Percentiles rank a stretch among this genome's conserved stretches.
Evolutionary conservation across 306 rosid species (phyloP).

Genomic region (Hippophae rhamnoides): DNA sequence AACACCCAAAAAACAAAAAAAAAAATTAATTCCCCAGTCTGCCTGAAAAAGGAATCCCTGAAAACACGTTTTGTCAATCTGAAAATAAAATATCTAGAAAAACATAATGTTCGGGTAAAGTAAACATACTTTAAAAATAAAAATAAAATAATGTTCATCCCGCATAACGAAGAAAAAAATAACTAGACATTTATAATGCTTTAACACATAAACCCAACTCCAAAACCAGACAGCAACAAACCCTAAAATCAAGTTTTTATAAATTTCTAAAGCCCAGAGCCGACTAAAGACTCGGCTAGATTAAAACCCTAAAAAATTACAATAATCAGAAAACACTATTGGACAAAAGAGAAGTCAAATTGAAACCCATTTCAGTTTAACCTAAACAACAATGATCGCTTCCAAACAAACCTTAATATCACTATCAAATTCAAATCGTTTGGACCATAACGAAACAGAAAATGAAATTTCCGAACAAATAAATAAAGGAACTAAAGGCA

Average conservation of each 20-base stretch:
- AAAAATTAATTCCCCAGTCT: conserved; percentile 13
- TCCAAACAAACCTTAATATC: conserved; percentile 26
- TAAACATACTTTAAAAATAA: not conserved
- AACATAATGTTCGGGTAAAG: conserved; percentile 6
- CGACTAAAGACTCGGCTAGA: conserved; percentile 17
- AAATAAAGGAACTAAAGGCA: conserved; percentile 12
- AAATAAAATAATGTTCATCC: too few species aligned
- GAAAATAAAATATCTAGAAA: not conserved
- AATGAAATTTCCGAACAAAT: not conserved
- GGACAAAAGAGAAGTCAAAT: conserved; percentile 14
- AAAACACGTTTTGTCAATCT: not conserved
- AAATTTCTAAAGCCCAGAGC: not conserved
- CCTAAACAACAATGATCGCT: conserved; percentile 29
- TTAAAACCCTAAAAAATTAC: conserved; percentile 17
- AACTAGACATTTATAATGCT: conserved; percentile 8
- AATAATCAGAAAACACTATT: conserved; percentile 21
- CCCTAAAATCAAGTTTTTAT: conserved; percentile 23
- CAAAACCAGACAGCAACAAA: conserved; percentile 24
- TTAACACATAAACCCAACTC: conserved; percentile 33
- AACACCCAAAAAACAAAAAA: conserved; percentile 1
- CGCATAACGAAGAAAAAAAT: not conserved
- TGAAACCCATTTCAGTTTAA: conserved; percentile 17
- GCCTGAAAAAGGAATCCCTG: conserved; percentile 3
- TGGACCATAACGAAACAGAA: conserved; percentile 9
- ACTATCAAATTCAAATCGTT: too few species aligned